Evolutionary conservation across 495 filamentous ascomycete species (phyloP), one percentile per base, ranked within the genome.

Genomic region (Penicillium taxi): DNA sequence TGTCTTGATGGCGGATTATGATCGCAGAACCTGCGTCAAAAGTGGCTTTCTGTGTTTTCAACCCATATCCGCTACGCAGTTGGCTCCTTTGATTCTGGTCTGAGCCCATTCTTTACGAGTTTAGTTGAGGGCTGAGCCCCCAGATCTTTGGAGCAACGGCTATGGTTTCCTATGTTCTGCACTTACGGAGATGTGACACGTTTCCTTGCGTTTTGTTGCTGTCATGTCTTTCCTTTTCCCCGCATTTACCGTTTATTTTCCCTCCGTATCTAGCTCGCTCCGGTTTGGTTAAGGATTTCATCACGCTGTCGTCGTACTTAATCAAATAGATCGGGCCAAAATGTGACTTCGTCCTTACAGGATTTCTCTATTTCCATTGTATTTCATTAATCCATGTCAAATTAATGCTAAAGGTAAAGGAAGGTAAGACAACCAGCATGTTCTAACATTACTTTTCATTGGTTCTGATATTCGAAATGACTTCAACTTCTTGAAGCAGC

Each of bases 1-100:
- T 56, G 54, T 59, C 56, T 53, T 55, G 55, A 65, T 63, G 59
- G n/a, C 64, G 61, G 58, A 59, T 60, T 55, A 63, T 39, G 63
- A 65, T 52, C 53, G 56, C 61, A 64, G 63, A 55, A 59, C 49
- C 56, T 64, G 61, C 61, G 58, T 57, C 44, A 67, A 65, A 64
- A 67, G 64, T 67, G 61, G 64, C 60, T 67, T 67, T 57, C 58
- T 67, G 56, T 59, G 51, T 61, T 56, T 58, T 52, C 43, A 59
- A 59, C 58, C 52, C 56, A 49, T 48, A 36, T 48, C 45, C 54
- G 53, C 55, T 49, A 6, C 48, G 44, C 55, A 47, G 46, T 53
- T n/a, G 40, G 40, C 40, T 37, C 28, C 36, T n/a, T 17, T 32
- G 45, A 35, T 37, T n/a, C n/a, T 35, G 35, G 33, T 34, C 22